These are phyloP conservation scores for Pseudomonodictys pantanalensis DNA, from an alignment of 495 filamentous ascomycete genomes.

Conservation along the genomic window DNA sequence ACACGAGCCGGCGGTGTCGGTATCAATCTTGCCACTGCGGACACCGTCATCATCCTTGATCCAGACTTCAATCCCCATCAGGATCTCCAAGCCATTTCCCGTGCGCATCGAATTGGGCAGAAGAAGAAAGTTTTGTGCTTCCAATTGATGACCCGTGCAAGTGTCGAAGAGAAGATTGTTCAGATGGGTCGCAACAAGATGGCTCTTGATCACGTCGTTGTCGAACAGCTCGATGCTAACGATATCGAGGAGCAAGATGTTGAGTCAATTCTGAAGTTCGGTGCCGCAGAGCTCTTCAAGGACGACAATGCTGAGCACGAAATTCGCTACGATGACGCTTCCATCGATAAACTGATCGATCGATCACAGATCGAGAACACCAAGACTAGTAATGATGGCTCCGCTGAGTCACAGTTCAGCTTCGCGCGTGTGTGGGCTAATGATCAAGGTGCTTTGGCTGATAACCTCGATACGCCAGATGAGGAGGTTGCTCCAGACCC, in stretches of 20 bases:
- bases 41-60: constrained; percentile 97
- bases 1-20: constrained; percentile 94
- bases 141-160: constrained; percentile 84
- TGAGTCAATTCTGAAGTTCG: constrained; percentile 84
- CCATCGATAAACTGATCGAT: constrained; percentile 85
- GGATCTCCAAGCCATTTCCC: constrained; percentile 90
- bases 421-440: constrained; percentile 93
- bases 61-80: constrained; percentile 99
- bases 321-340: constrained; percentile 74
- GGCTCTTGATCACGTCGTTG: constrained; percentile 87
- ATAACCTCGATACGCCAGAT: constrained; percentile 55
- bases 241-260: constrained; percentile 72
- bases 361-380: constrained; percentile 77
- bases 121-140: constrained; percentile 93
- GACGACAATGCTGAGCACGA: constrained; percentile 62
- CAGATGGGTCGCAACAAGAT: constrained; percentile 96
- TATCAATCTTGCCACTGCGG: constrained; percentile 95
- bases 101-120: constrained; percentile 94
- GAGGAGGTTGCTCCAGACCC: constrained; percentile 50
- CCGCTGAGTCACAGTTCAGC: constrained; percentile 75
- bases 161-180: constrained; percentile 92
- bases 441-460: constrained; percentile 63
- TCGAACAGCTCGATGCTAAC: constrained; percentile 80
- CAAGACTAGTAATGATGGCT: constrained; percentile 53
- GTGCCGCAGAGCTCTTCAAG: constrained; percentile 80